These are phyloP conservation scores for Lepiota venenata DNA, from an alignment of 768 basidiomycete species.

Conservation along the genomic window DNA sequence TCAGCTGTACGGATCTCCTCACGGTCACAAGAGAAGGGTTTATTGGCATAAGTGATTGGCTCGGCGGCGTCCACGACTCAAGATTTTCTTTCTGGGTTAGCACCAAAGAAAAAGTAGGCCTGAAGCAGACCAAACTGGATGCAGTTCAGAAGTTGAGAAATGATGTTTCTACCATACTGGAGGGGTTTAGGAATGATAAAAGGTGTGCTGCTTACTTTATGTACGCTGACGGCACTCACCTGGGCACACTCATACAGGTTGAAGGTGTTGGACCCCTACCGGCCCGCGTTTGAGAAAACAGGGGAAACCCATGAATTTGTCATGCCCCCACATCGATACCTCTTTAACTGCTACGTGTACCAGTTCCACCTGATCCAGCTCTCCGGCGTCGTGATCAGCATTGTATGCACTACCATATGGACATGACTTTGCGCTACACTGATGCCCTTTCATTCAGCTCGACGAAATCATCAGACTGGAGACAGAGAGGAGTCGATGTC, in stretches of 20 bases:
- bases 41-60: constrained; percentile 45
- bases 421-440: background rate
- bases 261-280: constrained; percentile 60
- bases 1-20: constrained; percentile 52
- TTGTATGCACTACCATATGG: constrained; percentile 27
- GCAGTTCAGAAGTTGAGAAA: constrained; percentile 32
- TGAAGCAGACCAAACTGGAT: constrained; percentile 26
- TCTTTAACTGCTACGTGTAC: constrained; percentile 75
- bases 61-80: constrained; percentile 34
- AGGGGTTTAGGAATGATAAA: constrained; percentile 44
- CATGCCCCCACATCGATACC: constrained; percentile 59
- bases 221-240: background rate
- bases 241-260: constrained; percentile 26
- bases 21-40: constrained; percentile 35
- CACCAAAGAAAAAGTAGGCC: constrained; percentile 23
- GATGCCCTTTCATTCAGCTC: constrained; percentile 39
- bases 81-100: constrained; percentile 34
- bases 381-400: constrained; percentile 32
- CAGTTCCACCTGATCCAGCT: constrained; percentile 52
- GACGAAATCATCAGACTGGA: constrained; percentile 57
- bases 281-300: constrained; percentile 38
- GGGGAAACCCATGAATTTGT: constrained; percentile 21
- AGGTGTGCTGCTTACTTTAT: constrained; percentile 35
- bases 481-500: constrained; percentile 32
- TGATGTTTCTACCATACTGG: constrained; percentile 36